These are phyloP conservation scores for Phragmites australis DNA, from an alignment of 176 grass and related monocot species.

Conservation along the genomic window DNA sequence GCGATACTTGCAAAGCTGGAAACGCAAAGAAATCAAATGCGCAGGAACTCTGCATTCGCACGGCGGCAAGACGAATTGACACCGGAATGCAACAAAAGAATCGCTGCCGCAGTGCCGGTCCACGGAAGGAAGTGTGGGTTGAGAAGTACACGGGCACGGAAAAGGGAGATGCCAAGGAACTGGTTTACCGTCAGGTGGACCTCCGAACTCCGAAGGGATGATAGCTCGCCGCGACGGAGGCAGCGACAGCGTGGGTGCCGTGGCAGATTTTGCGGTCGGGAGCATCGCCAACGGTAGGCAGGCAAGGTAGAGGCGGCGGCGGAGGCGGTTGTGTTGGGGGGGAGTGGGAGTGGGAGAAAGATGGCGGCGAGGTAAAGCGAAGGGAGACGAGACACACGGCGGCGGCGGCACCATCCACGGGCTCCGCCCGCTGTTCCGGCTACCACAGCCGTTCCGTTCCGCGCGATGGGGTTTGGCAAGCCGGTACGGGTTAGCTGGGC, in stretches of 20 bases:
- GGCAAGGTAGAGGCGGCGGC: not conserved
- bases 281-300: not conserved
- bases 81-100: not conserved
- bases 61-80: not conserved
- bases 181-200: not conserved
- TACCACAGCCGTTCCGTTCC: not conserved
- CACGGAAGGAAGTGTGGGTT: not conserved
- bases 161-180: conserved; percentile 4
- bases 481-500: not conserved
- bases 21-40: not conserved
- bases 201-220: not conserved
- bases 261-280: not conserved
- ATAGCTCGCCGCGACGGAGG: not conserved
- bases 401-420: not conserved
- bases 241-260: no score
- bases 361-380: not conserved
- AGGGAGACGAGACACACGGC: not conserved
- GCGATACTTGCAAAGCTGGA: not conserved
- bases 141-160: no score
- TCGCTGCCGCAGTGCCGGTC: no score
- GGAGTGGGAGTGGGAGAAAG: no score
- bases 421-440: not conserved
- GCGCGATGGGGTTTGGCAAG: not conserved
- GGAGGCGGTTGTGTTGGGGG: not conserved
- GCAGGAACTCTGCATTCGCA: not conserved